phyloP scores from a whole-genome alignment of 2,329 filamentous ascomycete species.

The Fusarium verticillioides region DNA sequence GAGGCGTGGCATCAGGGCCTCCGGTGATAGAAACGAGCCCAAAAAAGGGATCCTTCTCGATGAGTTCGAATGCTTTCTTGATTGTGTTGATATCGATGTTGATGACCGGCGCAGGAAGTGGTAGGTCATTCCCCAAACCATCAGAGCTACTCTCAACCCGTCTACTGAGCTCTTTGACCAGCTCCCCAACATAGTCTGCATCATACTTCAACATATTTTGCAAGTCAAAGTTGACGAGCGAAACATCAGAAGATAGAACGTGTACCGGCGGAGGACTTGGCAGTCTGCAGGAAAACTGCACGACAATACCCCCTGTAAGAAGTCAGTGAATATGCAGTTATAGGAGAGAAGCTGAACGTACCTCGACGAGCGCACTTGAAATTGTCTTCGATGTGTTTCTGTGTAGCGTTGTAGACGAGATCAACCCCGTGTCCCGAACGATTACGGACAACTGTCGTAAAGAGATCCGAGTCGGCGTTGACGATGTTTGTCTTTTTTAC shows the following conservation, averaged over 20 bases:
- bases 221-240: constrained; percentile 50
- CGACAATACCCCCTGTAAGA: constrained; percentile 46
- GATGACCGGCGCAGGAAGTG: neutral
- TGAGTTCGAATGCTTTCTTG: constrained; percentile 41
- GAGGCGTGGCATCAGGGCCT: neutral
- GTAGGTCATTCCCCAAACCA: neutral
- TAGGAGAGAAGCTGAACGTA: constrained; percentile 40
- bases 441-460: constrained; percentile 48
- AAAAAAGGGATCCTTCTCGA: constrained; percentile 44
- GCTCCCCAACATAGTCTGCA: constrained; percentile 44
- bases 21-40: constrained; percentile 38
- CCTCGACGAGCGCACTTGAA: constrained; percentile 51
- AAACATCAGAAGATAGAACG: constrained; percentile 34
- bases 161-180: constrained; percentile 39
- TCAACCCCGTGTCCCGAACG: constrained; percentile 53
- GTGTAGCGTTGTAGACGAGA: constrained; percentile 59
- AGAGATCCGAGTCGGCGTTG: constrained; percentile 48
- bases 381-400: constrained; percentile 47
- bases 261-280: constrained; percentile 26
- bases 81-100: constrained; percentile 40
- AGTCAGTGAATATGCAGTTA: constrained; percentile 11
- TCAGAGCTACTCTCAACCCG: constrained; percentile 4
- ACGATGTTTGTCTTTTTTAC: constrained; percentile 54
- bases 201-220: constrained; percentile 48
- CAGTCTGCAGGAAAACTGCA: constrained; percentile 47